phyloP scores from a whole-genome alignment of 78 protist species.

The Polysphondylium violaceum region DNA sequence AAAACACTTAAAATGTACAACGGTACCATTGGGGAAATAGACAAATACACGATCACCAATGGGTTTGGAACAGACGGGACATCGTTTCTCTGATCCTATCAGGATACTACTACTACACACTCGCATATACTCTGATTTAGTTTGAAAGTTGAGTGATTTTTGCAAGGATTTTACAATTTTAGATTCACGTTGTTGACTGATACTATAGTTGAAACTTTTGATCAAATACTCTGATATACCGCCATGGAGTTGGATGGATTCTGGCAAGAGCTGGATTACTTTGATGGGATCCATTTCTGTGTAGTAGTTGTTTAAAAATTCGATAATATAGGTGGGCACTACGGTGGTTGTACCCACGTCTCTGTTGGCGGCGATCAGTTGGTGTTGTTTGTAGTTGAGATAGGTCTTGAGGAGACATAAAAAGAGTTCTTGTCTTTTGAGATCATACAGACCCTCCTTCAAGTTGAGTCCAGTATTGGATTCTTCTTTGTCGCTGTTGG shows the following conservation, averaged over 20 bases:
- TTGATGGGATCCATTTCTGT: constrained; percentile 76
- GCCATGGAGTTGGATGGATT: neutral
- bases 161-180: constrained; percentile 65
- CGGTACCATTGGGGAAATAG: constrained; percentile 61
- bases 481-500: neutral
- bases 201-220: constrained; percentile 22
- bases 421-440: constrained; percentile 66
- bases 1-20: constrained; percentile 63
- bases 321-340: constrained; percentile 36
- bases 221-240: constrained; percentile 6
- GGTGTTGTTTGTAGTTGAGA: constrained; percentile 2
- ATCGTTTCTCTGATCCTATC: constrained; percentile 10
- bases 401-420: constrained; percentile 62
- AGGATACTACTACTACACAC: constrained; percentile 9
- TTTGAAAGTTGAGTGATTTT: constrained; percentile 18
- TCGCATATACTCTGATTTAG: constrained; percentile 11
- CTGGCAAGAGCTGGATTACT: constrained; percentile 37
- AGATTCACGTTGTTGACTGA: constrained; percentile 51
- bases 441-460: constrained; percentile 16
- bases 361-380: neutral
- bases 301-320: constrained; percentile 45
- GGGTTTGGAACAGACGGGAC: constrained; percentile 61
- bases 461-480: constrained; percentile 5
- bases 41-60: constrained; percentile 72
- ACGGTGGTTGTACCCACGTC: neutral